A percentile compares a stretch with the other conserved stretches of the same genome.
Evolutionary conservation across 495 filamentous ascomycete genomes (phyloP).

Genomic region (Trichoderma reesei): DNA sequence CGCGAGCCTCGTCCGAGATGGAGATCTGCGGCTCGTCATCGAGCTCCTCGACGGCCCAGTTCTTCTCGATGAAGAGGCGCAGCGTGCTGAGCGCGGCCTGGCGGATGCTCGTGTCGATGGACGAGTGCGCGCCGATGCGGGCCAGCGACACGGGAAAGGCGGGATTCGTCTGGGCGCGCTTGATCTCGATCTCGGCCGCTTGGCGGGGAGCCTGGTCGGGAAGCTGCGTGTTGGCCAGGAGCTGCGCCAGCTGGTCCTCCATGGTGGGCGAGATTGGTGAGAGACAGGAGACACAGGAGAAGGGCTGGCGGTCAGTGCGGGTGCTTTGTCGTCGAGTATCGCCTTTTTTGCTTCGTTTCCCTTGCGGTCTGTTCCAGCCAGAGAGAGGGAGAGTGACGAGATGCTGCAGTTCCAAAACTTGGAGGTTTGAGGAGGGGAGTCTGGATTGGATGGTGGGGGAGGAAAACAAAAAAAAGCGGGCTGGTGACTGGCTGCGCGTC

Average conservation of each 20-base stretch:
- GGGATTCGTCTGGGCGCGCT: slow-evolving; percentile 49
- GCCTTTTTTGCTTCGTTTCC: neutral
- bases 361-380: neutral
- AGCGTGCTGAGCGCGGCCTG: slow-evolving; percentile 76
- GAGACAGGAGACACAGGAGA: neutral
- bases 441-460: slow-evolving; percentile 8
- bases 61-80: slow-evolving; percentile 66
- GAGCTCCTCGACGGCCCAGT: slow-evolving; percentile 53
- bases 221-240: slow-evolving; percentile 73
- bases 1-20: slow-evolving; percentile 57
- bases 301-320: neutral
- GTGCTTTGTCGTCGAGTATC: neutral
- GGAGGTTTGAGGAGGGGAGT: neutral
- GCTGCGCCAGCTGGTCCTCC: slow-evolving; percentile 75
- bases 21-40: slow-evolving; percentile 61
- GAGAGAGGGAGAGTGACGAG: neutral
- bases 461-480: neutral
- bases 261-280: slow-evolving; percentile 42
- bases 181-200: slow-evolving; percentile 68
- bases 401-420: neutral
- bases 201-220: slow-evolving; percentile 58
- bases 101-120: slow-evolving; percentile 60
- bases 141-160: slow-evolving; percentile 69
- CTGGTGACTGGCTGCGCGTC: slow-evolving; percentile 4
- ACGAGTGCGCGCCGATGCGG: slow-evolving; percentile 65